Evolutionary conservation across 805 yeast genomes (phyloP).

Genomic region (Lipomyces yamadae): DNA sequence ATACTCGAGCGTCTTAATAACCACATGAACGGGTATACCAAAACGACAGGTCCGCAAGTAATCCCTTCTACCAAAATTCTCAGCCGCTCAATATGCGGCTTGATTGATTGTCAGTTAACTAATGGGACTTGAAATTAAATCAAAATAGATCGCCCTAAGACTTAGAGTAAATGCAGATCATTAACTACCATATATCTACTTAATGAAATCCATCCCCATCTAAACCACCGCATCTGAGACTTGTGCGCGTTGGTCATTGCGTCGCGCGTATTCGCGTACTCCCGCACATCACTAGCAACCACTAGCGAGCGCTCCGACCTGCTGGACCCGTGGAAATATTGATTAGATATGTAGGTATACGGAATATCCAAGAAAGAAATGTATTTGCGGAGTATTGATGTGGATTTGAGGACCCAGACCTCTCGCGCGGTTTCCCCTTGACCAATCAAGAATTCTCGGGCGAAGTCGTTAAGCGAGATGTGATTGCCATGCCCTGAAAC

Average conservation of each 20-base stretch:
- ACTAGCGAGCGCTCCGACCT: constrained; percentile 31
- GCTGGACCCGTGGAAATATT: constrained; percentile 12
- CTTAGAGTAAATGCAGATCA: constrained; percentile 52
- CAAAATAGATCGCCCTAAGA: not conserved
- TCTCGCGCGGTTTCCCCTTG: constrained; percentile 26
- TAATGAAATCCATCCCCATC: constrained; percentile 82
- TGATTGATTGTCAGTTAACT: too few relatives aligned
- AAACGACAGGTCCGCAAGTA: too few relatives aligned
- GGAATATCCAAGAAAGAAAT: constrained; percentile 45
- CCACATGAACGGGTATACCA: too few relatives aligned
- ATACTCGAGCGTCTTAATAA: too few relatives aligned
- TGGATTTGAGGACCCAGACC: constrained; percentile 45
- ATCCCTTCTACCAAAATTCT: too few relatives aligned
- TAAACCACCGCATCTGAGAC: constrained; percentile 94
- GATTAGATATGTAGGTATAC: constrained; percentile 36
- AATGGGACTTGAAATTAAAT: not conserved
- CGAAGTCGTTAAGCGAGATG: constrained; percentile 62
- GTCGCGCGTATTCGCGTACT: constrained; percentile 51
- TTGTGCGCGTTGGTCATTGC: constrained; percentile 84
- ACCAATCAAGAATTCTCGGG: constrained; percentile 39
- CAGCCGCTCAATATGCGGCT: not conserved
- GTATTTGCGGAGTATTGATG: constrained; percentile 48
- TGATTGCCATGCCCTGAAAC: constrained; percentile 92
- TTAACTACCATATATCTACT: constrained; percentile 81
- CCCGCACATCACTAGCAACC: constrained; percentile 41